Conservation (phyloP, 495 filamentous ascomycete genomes). For the Penicillium paxilli region DNA sequence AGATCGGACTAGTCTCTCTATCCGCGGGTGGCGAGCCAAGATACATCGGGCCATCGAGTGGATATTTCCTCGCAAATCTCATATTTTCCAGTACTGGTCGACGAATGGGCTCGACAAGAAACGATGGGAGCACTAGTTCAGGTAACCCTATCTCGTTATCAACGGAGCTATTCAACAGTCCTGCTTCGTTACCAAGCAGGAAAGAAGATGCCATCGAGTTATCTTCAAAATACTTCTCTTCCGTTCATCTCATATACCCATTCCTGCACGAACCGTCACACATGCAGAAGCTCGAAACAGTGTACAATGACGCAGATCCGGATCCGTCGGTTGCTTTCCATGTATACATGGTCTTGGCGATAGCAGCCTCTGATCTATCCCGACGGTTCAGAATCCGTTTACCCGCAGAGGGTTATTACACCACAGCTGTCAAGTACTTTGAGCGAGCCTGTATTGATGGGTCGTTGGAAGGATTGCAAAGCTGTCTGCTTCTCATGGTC, state of each 20-base stretch:
- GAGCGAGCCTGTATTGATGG: slow-evolving; percentile 37
- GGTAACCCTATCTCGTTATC: slow-evolving; percentile 21
- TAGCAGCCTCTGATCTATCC: slow-evolving; percentile 43
- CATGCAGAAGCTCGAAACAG: slow-evolving; percentile 28
- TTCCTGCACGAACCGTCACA: slow-evolving; percentile 44
- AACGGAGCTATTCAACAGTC: slow-evolving; percentile 35
- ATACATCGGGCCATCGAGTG: slow-evolving; percentile 43
- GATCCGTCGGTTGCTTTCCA: slow-evolving; percentile 34
- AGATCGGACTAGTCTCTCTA: slow-evolving; percentile 40
- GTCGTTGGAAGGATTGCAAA: slow-evolving; percentile 41
- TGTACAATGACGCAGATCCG: slow-evolving; percentile 22
- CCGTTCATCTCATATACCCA: slow-evolving; percentile 42
- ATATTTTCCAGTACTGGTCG: slow-evolving; percentile 39
- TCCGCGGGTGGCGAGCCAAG: slow-evolving; percentile 34
- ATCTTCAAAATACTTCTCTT: slow-evolving; percentile 41
- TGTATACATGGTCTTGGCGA: slow-evolving; percentile 47
- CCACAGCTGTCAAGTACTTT: slow-evolving; percentile 42
- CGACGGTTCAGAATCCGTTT: slow-evolving; percentile 39
- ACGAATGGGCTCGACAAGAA: slow-evolving; percentile 13
- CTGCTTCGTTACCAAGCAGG: slow-evolving; percentile 32
- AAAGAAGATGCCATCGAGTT: slow-evolving; percentile 38
- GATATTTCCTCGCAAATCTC: slow-evolving; percentile 43
- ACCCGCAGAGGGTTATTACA: slow-evolving; percentile 44
- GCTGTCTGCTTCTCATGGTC: slow-evolving; percentile 44
- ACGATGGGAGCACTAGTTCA: not conserved